Evolutionary conservation across 345 rosid species (phyloP), one percentile per base, ranked within the genome.

Genomic region (Eucalyptus paniculata): DNA sequence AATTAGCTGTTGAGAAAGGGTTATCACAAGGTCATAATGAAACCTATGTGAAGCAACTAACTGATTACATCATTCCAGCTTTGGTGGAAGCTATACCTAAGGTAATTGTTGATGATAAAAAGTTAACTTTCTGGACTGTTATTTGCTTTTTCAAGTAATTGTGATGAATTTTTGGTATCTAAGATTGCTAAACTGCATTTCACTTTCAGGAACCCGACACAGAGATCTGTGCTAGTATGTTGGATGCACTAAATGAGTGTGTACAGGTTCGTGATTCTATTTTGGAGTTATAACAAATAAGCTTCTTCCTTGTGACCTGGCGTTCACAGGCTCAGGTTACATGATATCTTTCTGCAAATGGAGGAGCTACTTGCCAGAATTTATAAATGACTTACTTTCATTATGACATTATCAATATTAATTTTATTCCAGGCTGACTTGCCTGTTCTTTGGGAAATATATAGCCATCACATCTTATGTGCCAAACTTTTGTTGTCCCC

Each of bases 231-330:
- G 99, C 99, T 89, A 98, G 91, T 91, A 98, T 98, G 99, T 91
- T 98, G 95, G 99, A 97, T 89, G 96, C 99, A 49, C 91, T 98
- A 92, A 98, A 98, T 88, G 99, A 98, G 91, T 98, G 99, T 92
- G 50, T 97, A 88, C 99, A 98, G 99, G 99, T 98, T 88, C 58
- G 94, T 87, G n/a, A 32, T 87, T 12, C 62, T 53, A 34, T 87
- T 34, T 54, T 49, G 28, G 28, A 37, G 83, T 77, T 77, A 77
- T 37, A 37, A 37, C 45, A 37, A 37, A 77, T 37, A 37, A 19
- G 51, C 40, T 86, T 90, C 34, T 40, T 87, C 88, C 69, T 62
- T 62, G 81, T 86, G 83, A 53, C 69, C 58, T 86, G n/a, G 49
- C 12, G 5, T 77, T 77, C 47, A 37, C 28, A 11, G 28, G 81